These are phyloP conservation scores for Aspergillus taichungensis DNA, from an alignment of 495 filamentous ascomycete genomes.

Conservation along the genomic window DNA sequence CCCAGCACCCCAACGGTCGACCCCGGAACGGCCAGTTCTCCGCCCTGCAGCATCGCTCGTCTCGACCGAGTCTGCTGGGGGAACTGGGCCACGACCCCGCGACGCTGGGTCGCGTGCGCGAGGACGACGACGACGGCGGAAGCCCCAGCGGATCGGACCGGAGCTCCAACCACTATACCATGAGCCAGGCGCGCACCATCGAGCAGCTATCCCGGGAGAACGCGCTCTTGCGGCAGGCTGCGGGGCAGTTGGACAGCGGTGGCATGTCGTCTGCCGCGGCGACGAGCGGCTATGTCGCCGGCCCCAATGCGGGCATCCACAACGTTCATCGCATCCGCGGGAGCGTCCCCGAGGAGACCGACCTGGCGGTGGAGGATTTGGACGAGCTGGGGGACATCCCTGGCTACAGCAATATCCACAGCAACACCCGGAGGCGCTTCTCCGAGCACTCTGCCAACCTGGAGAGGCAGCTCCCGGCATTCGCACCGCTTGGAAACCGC, in stretches of 20 bases:
- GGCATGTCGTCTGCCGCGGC: slow-evolving; percentile 45
- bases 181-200: slow-evolving; percentile 57
- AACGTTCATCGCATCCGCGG: slow-evolving; percentile 55
- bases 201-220: slow-evolving; percentile 68
- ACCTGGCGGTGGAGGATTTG: slow-evolving; percentile 61
- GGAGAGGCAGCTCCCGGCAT: slow-evolving; percentile 46
- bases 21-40: slow-evolving; percentile 47
- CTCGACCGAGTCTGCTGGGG: slow-evolving; percentile 76
- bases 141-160: slow-evolving; percentile 58
- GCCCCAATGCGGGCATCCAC: slow-evolving; percentile 36
- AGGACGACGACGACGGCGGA: slow-evolving; percentile 70
- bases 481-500: slow-evolving; percentile 56
- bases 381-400: slow-evolving; percentile 55
- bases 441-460: slow-evolving; percentile 54
- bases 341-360: slow-evolving; percentile 57
- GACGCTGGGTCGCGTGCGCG: slow-evolving; percentile 67
- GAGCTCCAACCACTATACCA: slow-evolving; percentile 42
- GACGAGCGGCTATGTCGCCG: slow-evolving; percentile 27
- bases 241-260: slow-evolving; percentile 51
- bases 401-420: slow-evolving; percentile 33
- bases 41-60: slow-evolving; percentile 70
- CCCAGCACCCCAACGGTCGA: slow-evolving; percentile 27
- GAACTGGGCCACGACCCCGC: slow-evolving; percentile 64
- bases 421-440: slow-evolving; percentile 44
- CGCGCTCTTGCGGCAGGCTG: slow-evolving; percentile 56